Conservation (phyloP, 108 stramenopile genomes). For the Skeletonema costatum region DNA sequence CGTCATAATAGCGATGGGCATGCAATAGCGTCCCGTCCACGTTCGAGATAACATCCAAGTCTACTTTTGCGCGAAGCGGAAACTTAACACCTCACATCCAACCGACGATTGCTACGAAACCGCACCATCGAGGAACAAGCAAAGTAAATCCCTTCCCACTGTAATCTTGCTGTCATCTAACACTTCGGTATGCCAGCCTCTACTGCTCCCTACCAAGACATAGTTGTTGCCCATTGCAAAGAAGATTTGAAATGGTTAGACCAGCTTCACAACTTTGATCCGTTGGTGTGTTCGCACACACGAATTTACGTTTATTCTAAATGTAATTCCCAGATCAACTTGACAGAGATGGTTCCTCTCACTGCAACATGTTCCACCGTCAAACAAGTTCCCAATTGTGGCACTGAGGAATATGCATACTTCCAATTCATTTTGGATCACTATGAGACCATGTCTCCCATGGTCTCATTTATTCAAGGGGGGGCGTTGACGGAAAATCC, state of each 20-base stretch:
- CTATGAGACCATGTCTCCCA: conserved; percentile 8
- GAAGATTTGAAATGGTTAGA: conserved; percentile 15
- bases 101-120: too few relatives aligned
- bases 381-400: neutral
- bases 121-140: too few relatives aligned
- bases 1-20: too few relatives aligned
- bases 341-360: neutral
- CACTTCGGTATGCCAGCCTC: too few relatives aligned
- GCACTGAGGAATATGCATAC: conserved; percentile 15
- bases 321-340: neutral
- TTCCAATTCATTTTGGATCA: conserved; percentile 9
- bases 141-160: too few relatives aligned
- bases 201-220: neutral
- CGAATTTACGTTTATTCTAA: conserved; percentile 17
- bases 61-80: too few relatives aligned
- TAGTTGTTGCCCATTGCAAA: conserved; percentile 20
- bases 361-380: conserved; percentile 10
- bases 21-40: too few relatives aligned
- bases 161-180: too few relatives aligned
- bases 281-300: neutral
- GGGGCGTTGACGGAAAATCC: conserved; percentile 20
- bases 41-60: too few relatives aligned
- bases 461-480: conserved; percentile 24
- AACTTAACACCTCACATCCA: too few relatives aligned
- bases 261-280: neutral